Evolutionary conservation across 140 eudicot species (phyloP).

Genomic region (Stevia rebaudiana): DNA sequence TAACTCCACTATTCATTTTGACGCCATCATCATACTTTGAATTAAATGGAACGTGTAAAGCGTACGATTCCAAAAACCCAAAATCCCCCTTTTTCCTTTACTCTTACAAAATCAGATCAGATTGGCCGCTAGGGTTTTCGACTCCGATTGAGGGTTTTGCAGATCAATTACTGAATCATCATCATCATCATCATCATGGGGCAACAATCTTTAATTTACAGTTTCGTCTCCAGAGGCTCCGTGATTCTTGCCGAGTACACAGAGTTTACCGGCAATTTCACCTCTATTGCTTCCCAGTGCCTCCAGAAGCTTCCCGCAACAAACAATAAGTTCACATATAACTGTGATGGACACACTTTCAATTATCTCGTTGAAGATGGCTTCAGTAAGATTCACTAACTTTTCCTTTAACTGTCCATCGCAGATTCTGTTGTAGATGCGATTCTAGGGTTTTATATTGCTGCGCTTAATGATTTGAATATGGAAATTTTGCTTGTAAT

Average conservation of each 20-base stretch:
- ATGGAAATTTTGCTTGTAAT: background rate
- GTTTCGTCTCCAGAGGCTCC: conserved; percentile 41
- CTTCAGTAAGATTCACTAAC: conserved; percentile 30
- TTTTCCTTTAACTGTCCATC: background rate
- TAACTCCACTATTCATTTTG: background rate
- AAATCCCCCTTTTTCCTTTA: conserved; percentile 8
- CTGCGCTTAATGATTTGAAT: background rate
- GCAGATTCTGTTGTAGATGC: background rate
- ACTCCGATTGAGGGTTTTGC: background rate
- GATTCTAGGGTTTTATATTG: conserved; percentile 7
- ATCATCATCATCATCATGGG: conserved; percentile 20
- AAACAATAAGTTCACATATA: conserved; percentile 41
- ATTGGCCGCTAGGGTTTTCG: conserved; percentile 17
- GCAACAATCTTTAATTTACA: conserved; percentile 41
- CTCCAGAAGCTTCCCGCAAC: conserved; percentile 51
- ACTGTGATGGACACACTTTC: conserved; percentile 40
- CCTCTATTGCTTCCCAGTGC: conserved; percentile 41
- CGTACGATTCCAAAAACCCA: conserved; percentile 18
- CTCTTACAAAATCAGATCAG: background rate
- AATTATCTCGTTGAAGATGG: conserved; percentile 50
- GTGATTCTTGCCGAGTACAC: conserved; percentile 41
- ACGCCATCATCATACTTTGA: background rate
- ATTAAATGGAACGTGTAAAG: background rate
- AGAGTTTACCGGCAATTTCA: conserved; percentile 47
- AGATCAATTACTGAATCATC: background rate